Base-by-base conservation (phyloP, 176 grass and related monocot species). In the Luzula sylvatica region DNA sequence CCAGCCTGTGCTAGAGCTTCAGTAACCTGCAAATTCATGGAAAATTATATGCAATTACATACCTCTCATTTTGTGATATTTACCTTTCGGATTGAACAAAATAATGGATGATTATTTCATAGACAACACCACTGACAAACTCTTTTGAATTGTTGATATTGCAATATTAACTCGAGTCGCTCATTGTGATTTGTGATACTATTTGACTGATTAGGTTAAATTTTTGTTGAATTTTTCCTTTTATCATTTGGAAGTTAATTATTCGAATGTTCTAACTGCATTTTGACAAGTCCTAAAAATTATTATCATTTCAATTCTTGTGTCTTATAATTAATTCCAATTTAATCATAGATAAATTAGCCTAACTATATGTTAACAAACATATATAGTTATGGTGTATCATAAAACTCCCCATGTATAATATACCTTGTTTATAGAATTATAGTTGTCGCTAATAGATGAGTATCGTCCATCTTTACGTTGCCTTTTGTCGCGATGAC, bases 361-460 rank as follows among this genome's bases (percentile, higher is more conserved):
- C 13, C 16, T 60, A 25, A 2, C 8, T 23, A 21, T 21, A 9
- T 41, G 18, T 43, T 60, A 11, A 12, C 2, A 4, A 23, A 11
- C 9, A 13, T 42, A 44, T 3, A 35, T 27, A 53, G 15, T 12
- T 56, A 15, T 4, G 7, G 8, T 60, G 14, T 42, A 24, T n/a
- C n/a, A n/a, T n/a, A n/a, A n/a, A n/a, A n/a, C n/a, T n/a, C n/a
- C n/a, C n/a, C n/a, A n/a, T n/a, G n/a, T n/a, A n/a, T n/a, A n/a
- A n/a, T n/a, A n/a, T 30, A 64, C 59, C 59, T 64, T 42, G 11
- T 64, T 41, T 17, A 46, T 48, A 2, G 59, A 64, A 64, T 64
- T 6, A 48, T 64, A 64, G 41, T 26, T 46, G 46, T 64, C 59
- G 11, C 59, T 64, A 46, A 64, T 64, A 27, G 3, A 64, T 29